Base-by-base conservation (phyloP, 345 rosid genomes). In the Jatropha curcas region DNA sequence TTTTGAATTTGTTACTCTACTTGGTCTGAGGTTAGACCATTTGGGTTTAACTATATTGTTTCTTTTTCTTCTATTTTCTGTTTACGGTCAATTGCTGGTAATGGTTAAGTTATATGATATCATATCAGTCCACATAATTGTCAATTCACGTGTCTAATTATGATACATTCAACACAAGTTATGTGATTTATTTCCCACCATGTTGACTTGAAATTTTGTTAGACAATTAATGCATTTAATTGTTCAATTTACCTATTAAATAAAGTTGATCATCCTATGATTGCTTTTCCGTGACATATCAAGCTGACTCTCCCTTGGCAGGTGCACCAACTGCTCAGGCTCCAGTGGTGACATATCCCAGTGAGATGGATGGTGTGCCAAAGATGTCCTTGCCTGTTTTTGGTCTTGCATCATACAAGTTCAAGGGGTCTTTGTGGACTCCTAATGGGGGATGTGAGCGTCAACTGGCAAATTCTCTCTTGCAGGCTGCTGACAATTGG, bases 351-450 rank as follows among this genome's bases (percentile, higher is more conserved):
- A 41, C 73, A 33, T 43, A 43, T 71, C 76, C 68, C n/a, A 60
- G 19, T 60, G 73, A 72, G 37, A 58, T n/a, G 39, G 81, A 68
- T 31, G 76, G 76, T 22, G 65, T 71, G 56, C 70, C 76, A 2
- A 67, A 61, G 65, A 66, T 77, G 73, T 60, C 70, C 5, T 77
- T 72, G 64, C 81, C 76, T 66, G 76, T 77, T 35, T 67, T 67
- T 60, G 81, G 81, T 17, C 73, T 77, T 19, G 70, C 81, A 20
- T 77, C 81, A 41, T 72, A 52, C 76, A 77, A 77, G 73, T 77
- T 77, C 65, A 67, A 72, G 69, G 72, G 72, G 17, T 63, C 81
- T n/a, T 72, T 77, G 69, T 77, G 76, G 81, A 72, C 73, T 1
- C 64, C 76, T 39, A 67, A 53, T 41, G 76, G 76, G 10, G 73